Evolutionary conservation across 2,329 filamentous ascomycete genomes (phyloP).

Genomic region (Stromatinia cepivora): DNA sequence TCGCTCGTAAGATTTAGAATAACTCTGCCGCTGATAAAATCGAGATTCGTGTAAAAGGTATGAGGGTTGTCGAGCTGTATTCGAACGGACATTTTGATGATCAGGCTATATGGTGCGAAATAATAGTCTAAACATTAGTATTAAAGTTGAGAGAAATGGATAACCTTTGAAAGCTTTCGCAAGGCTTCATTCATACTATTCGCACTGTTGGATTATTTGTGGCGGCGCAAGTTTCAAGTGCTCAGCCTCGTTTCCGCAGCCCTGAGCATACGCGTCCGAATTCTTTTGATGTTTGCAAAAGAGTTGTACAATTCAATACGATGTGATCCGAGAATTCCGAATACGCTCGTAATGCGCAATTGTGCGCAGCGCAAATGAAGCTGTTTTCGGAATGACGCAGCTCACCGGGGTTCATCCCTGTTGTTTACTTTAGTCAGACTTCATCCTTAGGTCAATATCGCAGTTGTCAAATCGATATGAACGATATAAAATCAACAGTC

Average conservation of each 20-base stretch:
- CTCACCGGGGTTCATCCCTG: slow-evolving; percentile 13
- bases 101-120: background rate
- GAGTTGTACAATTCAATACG: background rate
- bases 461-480: background rate
- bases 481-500: background rate
- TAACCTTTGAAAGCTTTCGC: slow-evolving; percentile 5
- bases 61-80: slow-evolving; percentile 66
- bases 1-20: slow-evolving; percentile 60
- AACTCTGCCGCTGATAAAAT: slow-evolving; percentile 65
- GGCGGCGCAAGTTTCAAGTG: slow-evolving; percentile 10
- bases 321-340: slow-evolving; percentile 9
- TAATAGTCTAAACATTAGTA: slow-evolving; percentile 4
- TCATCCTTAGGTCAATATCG: background rate
- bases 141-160: background rate
- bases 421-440: slow-evolving; percentile 14
- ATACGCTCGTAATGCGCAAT: background rate
- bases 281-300: background rate
- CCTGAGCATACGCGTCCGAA: background rate
- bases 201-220: slow-evolving; percentile 12
- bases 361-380: background rate
- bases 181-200: background rate
- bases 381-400: slow-evolving; percentile 8
- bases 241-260: slow-evolving; percentile 22
- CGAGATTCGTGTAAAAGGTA: slow-evolving; percentile 78
- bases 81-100: slow-evolving; percentile 60